Conservation (phyloP, 2,329 filamentous ascomycete genomes). For the Arthrobotrys entomopaga region DNA sequence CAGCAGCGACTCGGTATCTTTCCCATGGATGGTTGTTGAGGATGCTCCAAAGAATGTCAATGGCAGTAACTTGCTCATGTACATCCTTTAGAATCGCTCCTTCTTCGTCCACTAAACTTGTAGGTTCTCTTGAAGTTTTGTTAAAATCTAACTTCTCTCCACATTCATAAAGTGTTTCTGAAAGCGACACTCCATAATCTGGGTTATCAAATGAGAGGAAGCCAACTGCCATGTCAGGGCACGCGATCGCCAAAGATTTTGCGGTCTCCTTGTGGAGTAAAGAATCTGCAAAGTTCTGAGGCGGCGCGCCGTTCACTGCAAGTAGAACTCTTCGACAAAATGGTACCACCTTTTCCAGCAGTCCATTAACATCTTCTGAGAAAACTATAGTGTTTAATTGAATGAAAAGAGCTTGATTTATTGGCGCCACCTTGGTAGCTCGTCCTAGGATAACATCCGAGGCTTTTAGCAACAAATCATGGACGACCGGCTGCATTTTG, state of each 20-base stretch:
- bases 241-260: constrained; percentile 21
- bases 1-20: constrained; percentile 40
- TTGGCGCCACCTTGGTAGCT: constrained; percentile 21
- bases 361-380: not conserved
- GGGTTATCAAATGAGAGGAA: constrained; percentile 42
- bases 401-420: constrained; percentile 41
- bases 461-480: not conserved
- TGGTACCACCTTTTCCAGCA: constrained; percentile 14
- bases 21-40: constrained; percentile 37
- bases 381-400: constrained; percentile 25
- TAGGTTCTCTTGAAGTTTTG: not conserved
- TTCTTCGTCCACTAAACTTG: not conserved
- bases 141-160: constrained; percentile 7
- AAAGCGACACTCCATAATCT: constrained; percentile 46
- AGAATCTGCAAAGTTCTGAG: constrained; percentile 30
- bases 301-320: constrained; percentile 17
- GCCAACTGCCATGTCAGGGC: constrained; percentile 30
- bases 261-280: constrained; percentile 47
- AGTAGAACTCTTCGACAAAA: constrained; percentile 29
- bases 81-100: not conserved
- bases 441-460: constrained; percentile 3
- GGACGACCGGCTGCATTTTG: constrained; percentile 14
- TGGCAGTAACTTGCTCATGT: not conserved
- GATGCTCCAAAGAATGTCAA: constrained; percentile 8
- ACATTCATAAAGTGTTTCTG: constrained; percentile 17